Evolutionary conservation across 768 basidiomycete genomes (phyloP), one percentile per base, ranked within the genome.

Genomic region (Brasilioporus rufonigricans): DNA sequence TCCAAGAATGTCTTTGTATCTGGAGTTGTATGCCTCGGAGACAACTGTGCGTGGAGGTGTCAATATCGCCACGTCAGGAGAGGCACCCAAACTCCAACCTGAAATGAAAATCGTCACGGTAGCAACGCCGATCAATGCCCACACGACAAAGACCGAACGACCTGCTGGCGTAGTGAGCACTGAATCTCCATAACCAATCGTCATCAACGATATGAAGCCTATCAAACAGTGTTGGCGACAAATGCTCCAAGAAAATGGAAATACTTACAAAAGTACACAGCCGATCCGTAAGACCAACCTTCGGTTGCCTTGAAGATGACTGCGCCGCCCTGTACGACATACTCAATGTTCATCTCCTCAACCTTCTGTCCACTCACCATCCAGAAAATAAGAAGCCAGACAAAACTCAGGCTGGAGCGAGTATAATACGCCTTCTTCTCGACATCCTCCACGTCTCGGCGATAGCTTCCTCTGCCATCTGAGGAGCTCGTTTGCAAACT

Each of bases 311-410:
- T 77, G 59, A 92, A 92, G 40, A 91, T 82, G 1, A 74, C 77
- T 4, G 86, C 80, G 4, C 90, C 89, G n/a, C 80, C 73, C 86
- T 87, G 50, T 0, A 46, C 7, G 10, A 31, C 0, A 26, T 12
- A 38, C 1, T 62, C 36, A 56, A 45, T 19, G 21, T 32, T 11
- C 19, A 24, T 26, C 21, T 3, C 24, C n/a, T 48, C 35, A 21
- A 1, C 6, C 24, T 55, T 24, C 40, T 27, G 40, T 16, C 26
- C 5, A 66, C 79, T 55, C 55, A 88, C 85, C 62, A 82, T 74
- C 91, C 91, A 93, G 73, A 93, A 93, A n/a, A 79, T 59, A 21
- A 90, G 63, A 70, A 93, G 92, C 29, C 87, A 59, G 0, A 66
- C 46, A 73, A 81, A 81, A 0, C 85, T 83, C 19, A 89, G 69